Conservation (phyloP, 2,329 filamentous ascomycete species). For the Macroventuria anomochaeta region DNA sequence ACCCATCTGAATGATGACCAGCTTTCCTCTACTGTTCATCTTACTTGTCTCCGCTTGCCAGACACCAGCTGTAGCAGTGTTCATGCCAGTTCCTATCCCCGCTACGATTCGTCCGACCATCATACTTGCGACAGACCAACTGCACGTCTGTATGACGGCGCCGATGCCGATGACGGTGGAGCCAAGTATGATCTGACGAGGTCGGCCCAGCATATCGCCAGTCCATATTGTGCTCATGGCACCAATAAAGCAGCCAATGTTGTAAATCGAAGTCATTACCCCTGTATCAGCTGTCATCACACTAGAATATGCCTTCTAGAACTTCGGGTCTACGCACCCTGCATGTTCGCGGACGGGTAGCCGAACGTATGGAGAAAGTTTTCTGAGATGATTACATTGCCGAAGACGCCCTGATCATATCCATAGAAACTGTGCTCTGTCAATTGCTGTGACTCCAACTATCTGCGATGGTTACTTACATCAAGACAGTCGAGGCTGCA, state of each 20-base stretch:
- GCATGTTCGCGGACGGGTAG: conserved; percentile 40
- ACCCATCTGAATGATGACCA: conserved; percentile 56
- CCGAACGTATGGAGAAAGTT: conserved; percentile 41
- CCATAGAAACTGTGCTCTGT: conserved; percentile 51
- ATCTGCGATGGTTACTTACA: conserved; percentile 24
- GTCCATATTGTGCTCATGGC: conserved; percentile 53
- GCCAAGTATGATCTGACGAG: conserved; percentile 64
- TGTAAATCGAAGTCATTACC: conserved; percentile 52
- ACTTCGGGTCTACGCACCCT: conserved; percentile 8
- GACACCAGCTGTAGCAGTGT: conserved; percentile 58
- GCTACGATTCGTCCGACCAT: conserved; percentile 52
- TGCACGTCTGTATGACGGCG: conserved; percentile 47
- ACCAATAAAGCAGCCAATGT: conserved; percentile 54
- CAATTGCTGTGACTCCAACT: neutral
- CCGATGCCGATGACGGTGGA: conserved; percentile 51
- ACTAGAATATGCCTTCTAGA: neutral
- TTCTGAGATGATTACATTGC: conserved; percentile 45
- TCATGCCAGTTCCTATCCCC: conserved; percentile 56
- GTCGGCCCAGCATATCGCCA: conserved; percentile 66
- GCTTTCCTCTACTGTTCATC: conserved; percentile 54
- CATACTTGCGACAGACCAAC: conserved; percentile 48
- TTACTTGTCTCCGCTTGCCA: conserved; percentile 58
- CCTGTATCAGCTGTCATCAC: conserved; percentile 27
- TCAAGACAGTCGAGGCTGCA: conserved; percentile 57
- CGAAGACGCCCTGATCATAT: conserved; percentile 46